phyloP scores from a whole-genome alignment of 345 rosid species.

The Bruguiera gymnorhiza region DNA sequence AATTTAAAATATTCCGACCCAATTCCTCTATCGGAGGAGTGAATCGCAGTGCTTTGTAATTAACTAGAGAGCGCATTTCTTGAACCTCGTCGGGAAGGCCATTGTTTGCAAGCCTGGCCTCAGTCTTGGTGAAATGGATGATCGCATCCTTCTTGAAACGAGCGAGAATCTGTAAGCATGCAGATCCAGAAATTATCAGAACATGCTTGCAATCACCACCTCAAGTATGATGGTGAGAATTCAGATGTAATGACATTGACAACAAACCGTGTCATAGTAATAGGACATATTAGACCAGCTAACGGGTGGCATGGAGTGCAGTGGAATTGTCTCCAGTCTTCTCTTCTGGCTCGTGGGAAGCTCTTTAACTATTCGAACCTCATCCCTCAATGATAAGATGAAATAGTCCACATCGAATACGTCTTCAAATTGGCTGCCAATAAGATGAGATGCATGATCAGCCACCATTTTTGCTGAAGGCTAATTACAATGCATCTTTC shows the following conservation, averaged over 20 bases:
- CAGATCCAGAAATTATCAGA: neutral
- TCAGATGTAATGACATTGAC: too few relatives aligned
- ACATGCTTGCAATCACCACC: too few relatives aligned
- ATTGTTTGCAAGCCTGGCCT: slow-evolving; percentile 50
- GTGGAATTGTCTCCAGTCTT: slow-evolving; percentile 26
- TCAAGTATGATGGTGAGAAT: too few relatives aligned
- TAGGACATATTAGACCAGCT: slow-evolving; percentile 63
- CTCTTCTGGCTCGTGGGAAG: slow-evolving; percentile 37
- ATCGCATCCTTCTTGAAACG: slow-evolving; percentile 31
- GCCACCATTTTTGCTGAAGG: too few relatives aligned
- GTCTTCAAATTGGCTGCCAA: slow-evolving; percentile 41
- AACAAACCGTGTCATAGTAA: slow-evolving; percentile 40
- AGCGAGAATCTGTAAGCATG: slow-evolving; percentile 44
- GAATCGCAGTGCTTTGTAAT: slow-evolving; percentile 42
- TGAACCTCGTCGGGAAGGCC: slow-evolving; percentile 39
- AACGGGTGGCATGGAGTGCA: slow-evolving; percentile 43
- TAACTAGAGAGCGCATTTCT: slow-evolving; percentile 46
- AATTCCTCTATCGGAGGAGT: slow-evolving; percentile 38
- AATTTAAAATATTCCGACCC: too few relatives aligned
- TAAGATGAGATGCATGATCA: neutral
- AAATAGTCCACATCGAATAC: slow-evolving; percentile 53
- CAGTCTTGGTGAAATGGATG: slow-evolving; percentile 40
- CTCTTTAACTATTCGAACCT: slow-evolving; percentile 42
- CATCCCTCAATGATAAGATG: slow-evolving; percentile 44
- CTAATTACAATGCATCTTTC: neutral